Conservation (phyloP, 345 rosid species). For the Pseudoturritis turrita region DNA sequence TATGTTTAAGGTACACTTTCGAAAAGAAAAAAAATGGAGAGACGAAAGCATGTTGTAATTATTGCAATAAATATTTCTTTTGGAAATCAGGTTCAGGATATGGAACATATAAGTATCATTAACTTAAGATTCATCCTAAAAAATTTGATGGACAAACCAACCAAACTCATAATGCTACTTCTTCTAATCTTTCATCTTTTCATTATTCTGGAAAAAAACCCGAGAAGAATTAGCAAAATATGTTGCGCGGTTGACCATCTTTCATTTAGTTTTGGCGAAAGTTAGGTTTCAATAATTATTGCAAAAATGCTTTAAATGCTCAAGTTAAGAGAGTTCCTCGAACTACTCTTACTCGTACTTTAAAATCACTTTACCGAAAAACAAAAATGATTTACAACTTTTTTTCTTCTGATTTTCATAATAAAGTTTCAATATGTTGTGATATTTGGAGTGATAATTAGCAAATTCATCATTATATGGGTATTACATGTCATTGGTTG, state of each 20-base stretch:
- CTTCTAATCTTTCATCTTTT: neutral
- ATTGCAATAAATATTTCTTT: too few species aligned
- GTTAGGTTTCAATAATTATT: neutral
- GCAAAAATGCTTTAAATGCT: neutral
- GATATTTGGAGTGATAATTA: too few species aligned
- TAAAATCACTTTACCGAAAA: too few species aligned
- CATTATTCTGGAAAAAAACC: neutral
- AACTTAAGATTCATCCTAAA: neutral
- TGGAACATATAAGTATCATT: neutral
- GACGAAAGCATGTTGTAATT: too few species aligned
- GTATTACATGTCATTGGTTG: too few species aligned
- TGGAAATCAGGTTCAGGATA: neutral
- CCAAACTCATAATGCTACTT: neutral
- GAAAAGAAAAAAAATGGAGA: too few species aligned
- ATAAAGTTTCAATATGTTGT: too few species aligned
- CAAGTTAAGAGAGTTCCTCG: neutral
- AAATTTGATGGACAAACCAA: neutral
- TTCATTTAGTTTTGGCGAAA: neutral
- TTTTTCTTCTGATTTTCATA: too few species aligned
- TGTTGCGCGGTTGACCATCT: neutral
- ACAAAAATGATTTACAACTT: too few species aligned
- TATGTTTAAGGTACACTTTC: too few species aligned
- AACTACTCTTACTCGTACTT: too few species aligned
- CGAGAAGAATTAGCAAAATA: neutral
- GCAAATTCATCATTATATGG: too few species aligned